These are phyloP conservation scores for Candida mesenterica DNA, from an alignment of 1,139 yeast genomes.

Conservation along the genomic window DNA sequence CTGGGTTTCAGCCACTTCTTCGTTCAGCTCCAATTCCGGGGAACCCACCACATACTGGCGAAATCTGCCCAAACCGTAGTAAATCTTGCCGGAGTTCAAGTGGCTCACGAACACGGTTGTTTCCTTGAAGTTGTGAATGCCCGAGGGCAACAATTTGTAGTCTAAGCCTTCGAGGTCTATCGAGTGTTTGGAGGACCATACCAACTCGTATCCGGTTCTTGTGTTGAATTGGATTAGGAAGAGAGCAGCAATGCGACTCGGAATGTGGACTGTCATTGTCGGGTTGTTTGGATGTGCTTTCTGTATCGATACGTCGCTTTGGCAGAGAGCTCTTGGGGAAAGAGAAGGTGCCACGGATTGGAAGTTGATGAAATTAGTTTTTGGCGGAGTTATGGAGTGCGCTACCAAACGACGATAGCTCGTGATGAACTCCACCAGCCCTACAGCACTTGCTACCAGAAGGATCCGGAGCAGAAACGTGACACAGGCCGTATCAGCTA, in stretches of 20 bases:
- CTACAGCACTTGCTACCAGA: no score
- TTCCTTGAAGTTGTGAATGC: constrained; percentile 61
- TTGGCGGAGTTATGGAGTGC: no score
- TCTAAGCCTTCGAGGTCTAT: constrained; percentile 49
- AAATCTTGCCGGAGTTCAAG: constrained; percentile 22
- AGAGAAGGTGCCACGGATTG: no score
- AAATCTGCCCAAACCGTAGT: constrained; percentile 40
- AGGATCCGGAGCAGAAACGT: no score
- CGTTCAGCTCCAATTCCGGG: constrained; percentile 10
- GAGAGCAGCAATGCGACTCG: constrained; percentile 36
- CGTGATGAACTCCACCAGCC: no score
- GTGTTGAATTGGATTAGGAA: constrained; percentile 66
- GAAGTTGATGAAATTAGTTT: no score
- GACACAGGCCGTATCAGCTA: no score
- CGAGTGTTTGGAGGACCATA: constrained; percentile 44
- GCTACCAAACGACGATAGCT: no score
- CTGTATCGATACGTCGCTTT: no score
- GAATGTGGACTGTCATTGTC: constrained; percentile 14
- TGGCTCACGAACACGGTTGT: constrained; percentile 47
- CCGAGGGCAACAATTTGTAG: constrained; percentile 77
- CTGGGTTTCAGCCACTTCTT: constrained; percentile 8
- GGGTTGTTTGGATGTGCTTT: constrained; percentile 6
- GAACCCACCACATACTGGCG: constrained; percentile 24
- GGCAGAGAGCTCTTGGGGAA: no score
- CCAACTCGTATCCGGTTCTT: constrained; percentile 57